Evolutionary conservation across 225 moss, liverwort and hornwort genomes (phyloP), one percentile per base, ranked within the genome.

Genomic region (Antitrichia curtipendula): DNA sequence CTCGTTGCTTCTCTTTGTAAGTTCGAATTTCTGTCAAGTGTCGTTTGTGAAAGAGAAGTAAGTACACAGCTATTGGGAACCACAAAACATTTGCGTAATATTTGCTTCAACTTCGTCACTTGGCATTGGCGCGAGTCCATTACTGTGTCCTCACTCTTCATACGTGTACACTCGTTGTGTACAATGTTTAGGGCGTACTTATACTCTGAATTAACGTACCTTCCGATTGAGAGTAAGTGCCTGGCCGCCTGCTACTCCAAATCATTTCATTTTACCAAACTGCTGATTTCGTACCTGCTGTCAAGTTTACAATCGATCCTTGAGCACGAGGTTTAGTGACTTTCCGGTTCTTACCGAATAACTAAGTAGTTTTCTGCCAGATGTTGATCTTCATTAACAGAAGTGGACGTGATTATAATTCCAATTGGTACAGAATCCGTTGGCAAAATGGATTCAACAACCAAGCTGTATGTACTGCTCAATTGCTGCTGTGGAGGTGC

Each of bases 361-460:
- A 52, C 17, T 16, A 59, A 74, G 49, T 34, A 54, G 29, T n/a
- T 43, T 66, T 40, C 83, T 5, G 43, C 86, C 45, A 78, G 82
- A 50, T 87, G 53, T 75, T 74, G 52, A 65, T 58, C 78, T 71
- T 56, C 78, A 62, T 82, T 43, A 90, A 70, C 62, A 45, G 63
- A 77, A 60, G n/a, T 36, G 82, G 16, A 57, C 49, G 27, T 63
- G 74, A 22, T 45, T 52, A 24, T n/a, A n/a, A n/a, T 68, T 68
- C 75, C 45, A 59, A 53, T 68, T 68, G 86, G 88, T 86, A 66
- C 89, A 89, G 84, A 84, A 91, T 83, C 75, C 86, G 86, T 31
- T 84, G 62, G 81, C 68, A 34, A 89, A 84, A 75, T 84, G 62
- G 28, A 84, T 87, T 34, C 87, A 91, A 84, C 91, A 89, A 91